phyloP scores from a whole-genome alignment of 106 monocot genomes.

The Ottelia alismoides region DNA sequence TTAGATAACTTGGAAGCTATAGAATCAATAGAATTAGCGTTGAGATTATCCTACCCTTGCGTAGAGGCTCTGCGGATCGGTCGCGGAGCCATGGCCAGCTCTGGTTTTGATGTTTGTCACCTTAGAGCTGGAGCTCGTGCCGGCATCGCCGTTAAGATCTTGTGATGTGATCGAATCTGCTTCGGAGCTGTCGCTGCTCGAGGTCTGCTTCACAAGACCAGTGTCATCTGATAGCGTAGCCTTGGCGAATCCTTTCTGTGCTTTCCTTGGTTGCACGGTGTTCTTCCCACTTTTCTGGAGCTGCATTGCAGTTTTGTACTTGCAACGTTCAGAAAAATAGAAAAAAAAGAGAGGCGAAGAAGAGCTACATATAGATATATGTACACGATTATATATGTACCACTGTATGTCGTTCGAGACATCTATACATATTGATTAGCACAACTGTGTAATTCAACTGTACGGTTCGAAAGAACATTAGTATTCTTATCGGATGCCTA shows the following conservation, averaged over 20 bases:
- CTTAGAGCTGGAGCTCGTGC: conserved; percentile 7
- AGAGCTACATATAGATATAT: not conserved
- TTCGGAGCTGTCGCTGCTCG: conserved; percentile 4
- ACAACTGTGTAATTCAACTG: no score
- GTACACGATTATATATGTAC: no score
- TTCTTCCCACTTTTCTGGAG: conserved; percentile 17
- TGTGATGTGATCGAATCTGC: not conserved
- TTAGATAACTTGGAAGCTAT: not conserved
- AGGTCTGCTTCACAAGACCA: conserved; percentile 17
- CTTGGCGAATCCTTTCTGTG: conserved; percentile 24
- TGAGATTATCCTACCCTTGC: conserved; percentile 14
- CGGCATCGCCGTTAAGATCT: conserved; percentile 2
- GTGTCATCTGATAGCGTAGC: not conserved
- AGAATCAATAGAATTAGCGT: not conserved
- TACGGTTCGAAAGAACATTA: no score
- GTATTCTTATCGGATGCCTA: no score
- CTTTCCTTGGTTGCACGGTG: conserved; percentile 14
- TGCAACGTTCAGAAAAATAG: no score
- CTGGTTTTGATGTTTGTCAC: conserved; percentile 15
- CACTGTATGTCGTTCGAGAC: no score
- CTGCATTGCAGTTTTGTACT: conserved; percentile 3
- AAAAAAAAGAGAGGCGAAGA: not conserved
- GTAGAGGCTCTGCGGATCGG: conserved; percentile 25
- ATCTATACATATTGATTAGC: no score
- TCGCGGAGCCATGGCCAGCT: conserved; percentile 10